A percentile compares a stretch with the other conserved stretches of the same genome.
phyloP scores from a whole-genome alignment of 1,284 basidiomycete genomes.

The Leccinum subfulvum region DNA sequence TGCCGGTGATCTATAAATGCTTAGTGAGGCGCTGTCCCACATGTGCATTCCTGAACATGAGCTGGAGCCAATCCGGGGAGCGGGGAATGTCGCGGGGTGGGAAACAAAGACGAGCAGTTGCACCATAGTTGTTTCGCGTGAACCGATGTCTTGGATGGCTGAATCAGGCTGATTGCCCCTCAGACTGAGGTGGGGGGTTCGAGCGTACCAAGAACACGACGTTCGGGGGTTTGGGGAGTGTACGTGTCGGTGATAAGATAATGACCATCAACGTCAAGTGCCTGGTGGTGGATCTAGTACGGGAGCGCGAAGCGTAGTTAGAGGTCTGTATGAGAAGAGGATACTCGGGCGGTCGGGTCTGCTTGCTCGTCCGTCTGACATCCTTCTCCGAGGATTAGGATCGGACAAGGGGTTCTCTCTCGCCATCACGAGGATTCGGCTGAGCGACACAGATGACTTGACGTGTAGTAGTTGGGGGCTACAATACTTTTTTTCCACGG shows the following conservation, averaged over 20 bases:
- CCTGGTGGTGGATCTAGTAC: too few relatives aligned
- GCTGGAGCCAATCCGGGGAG: background rate
- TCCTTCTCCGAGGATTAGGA: too few relatives aligned
- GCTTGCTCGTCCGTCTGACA: too few relatives aligned
- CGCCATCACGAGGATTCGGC: too few relatives aligned
- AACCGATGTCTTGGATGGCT: background rate
- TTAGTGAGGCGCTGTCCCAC: background rate
- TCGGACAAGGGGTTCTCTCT: too few relatives aligned
- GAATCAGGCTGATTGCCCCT: conserved; percentile 2
- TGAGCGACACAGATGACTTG: background rate
- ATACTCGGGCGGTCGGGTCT: too few relatives aligned
- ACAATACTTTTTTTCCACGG: conserved; percentile 18
- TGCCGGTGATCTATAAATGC: background rate
- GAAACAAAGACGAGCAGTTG: too few relatives aligned
- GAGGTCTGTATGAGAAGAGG: too few relatives aligned
- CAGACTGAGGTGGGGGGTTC: background rate
- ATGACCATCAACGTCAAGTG: background rate
- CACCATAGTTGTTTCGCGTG: background rate
- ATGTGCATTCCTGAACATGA: background rate
- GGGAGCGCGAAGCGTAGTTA: too few relatives aligned
- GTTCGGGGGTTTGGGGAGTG: background rate
- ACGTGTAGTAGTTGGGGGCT: background rate
- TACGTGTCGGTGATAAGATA: background rate
- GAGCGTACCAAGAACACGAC: conserved; percentile 1
- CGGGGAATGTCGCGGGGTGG: too few relatives aligned